Percentiles rank a stretch among this genome's conserved stretches.
These are phyloP conservation scores for Pestalotiopsis sp. DNA, from an alignment of 2,329 filamentous ascomycete species.

Conservation along the genomic window DNA sequence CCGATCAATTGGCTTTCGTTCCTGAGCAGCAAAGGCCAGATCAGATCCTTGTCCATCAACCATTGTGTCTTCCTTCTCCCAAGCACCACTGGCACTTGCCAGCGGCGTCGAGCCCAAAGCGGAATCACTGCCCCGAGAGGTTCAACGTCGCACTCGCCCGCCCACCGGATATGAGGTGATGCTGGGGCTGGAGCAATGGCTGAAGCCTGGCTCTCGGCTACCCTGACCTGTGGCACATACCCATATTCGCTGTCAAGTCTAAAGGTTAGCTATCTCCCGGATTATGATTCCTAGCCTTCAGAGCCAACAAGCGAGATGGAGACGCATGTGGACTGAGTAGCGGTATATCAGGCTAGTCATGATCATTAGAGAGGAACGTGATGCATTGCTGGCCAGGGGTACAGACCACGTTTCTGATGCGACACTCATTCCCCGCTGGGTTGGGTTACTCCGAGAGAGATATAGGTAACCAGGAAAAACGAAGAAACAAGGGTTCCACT, in stretches of 20 bases:
- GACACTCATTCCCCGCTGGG: background rate
- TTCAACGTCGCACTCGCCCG: slow-evolving; percentile 10
- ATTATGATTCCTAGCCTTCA: no score
- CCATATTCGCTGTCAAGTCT: no score
- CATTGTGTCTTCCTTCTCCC: background rate
- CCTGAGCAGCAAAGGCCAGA: background rate
- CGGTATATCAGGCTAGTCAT: no score
- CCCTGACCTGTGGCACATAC: background rate
- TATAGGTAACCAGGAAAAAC: no score
- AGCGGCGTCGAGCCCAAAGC: slow-evolving; percentile 2
- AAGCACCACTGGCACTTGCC: background rate
- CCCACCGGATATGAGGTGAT: slow-evolving; percentile 11
- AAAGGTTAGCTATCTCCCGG: no score
- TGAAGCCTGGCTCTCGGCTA: background rate
- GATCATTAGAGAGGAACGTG: no score
- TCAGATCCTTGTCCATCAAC: background rate
- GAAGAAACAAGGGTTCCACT: no score
- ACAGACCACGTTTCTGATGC: background rate
- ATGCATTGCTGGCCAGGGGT: no score
- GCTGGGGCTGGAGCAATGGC: background rate
- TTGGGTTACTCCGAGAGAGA: background rate
- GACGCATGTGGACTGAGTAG: no score
- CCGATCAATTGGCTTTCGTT: slow-evolving; percentile 8
- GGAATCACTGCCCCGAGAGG: background rate
- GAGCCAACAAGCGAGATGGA: no score